Conservation (phyloP, 176 grass and related monocot genomes). For the Oryza meyeriana region DNA sequence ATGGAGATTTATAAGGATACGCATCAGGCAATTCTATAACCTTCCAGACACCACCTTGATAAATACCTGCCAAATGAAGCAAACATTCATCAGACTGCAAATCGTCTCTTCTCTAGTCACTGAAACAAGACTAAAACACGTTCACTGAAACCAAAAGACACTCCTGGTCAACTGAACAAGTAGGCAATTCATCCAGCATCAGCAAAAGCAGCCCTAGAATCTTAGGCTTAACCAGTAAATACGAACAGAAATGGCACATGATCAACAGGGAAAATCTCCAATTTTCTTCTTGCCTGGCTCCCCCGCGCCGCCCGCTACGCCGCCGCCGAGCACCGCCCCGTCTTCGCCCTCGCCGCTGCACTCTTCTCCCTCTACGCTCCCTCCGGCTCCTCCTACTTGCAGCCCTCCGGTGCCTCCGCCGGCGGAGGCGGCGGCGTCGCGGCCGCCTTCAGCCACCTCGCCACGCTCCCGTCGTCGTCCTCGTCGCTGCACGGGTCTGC, state of each 20-base stretch:
- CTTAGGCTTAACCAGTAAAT: constrained; percentile 7
- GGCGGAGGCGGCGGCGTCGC: too few species aligned
- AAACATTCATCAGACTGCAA: constrained; percentile 18
- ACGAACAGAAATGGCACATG: not conserved
- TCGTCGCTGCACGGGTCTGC: constrained; percentile 38
- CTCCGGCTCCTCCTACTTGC: not conserved
- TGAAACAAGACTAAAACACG: not conserved
- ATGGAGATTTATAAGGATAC: constrained; percentile 94
- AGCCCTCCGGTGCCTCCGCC: not conserved
- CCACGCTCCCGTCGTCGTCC: not conserved
- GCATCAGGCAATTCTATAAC: constrained; percentile 94
- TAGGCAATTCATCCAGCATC: not conserved
- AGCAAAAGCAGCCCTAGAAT: constrained; percentile 9
- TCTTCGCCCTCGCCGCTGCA: constrained; percentile 55
- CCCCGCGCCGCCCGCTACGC: constrained; percentile 54
- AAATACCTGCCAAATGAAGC: constrained; percentile 62
- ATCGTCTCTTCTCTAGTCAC: not conserved
- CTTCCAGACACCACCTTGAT: constrained; percentile 98
- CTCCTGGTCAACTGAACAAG: constrained; percentile 12
- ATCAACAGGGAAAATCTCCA: not conserved
- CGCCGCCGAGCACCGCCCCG: constrained; percentile 66
- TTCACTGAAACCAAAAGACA: not conserved
- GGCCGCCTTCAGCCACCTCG: constrained; percentile 19
- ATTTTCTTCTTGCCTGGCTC: constrained; percentile 36
- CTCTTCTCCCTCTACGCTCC: constrained; percentile 30